Evolutionary conservation across 108 stramenopile species (phyloP).

Genomic region (Nitzschia inconspicua): DNA sequence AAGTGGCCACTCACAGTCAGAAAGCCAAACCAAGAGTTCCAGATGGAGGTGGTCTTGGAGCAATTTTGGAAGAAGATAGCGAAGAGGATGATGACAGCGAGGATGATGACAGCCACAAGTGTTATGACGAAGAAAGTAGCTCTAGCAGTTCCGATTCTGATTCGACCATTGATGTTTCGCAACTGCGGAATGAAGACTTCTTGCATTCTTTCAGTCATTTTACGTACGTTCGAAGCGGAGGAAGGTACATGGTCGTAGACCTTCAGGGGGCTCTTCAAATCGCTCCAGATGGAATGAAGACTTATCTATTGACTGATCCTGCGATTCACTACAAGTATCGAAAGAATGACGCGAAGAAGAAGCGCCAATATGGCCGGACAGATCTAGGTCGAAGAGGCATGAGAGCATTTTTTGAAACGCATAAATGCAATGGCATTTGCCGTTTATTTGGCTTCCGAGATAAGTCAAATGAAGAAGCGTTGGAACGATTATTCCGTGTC

Average conservation of each 20-base stretch:
- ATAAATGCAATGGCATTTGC: no score
- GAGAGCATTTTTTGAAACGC: conserved; percentile 28
- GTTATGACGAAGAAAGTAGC: no score
- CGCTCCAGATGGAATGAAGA: conserved; percentile 7
- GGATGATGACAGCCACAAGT: conserved; percentile 11
- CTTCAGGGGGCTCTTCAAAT: conserved; percentile 41
- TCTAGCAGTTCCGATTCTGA: conserved; percentile 8
- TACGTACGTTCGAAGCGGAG: conserved; percentile 13
- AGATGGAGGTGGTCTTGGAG: conserved; percentile 34
- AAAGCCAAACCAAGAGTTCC: no score
- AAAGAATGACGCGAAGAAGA: not conserved
- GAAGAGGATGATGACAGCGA: conserved; percentile 15
- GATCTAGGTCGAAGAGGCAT: conserved; percentile 32
- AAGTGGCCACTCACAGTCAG: no score
- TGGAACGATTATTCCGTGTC: no score
- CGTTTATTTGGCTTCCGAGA: no score
- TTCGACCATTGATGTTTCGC: not conserved
- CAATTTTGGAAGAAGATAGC: conserved; percentile 36
- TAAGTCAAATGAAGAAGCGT: no score
- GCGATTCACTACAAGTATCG: conserved; percentile 26
- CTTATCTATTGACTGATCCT: conserved; percentile 27
- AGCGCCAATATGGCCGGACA: conserved; percentile 26
- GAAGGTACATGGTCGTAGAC: conserved; percentile 25
- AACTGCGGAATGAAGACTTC: conserved; percentile 17
- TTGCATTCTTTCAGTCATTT: conserved; percentile 41